Evolutionary conservation across 495 filamentous ascomycete genomes (phyloP).

Genomic region (Chaetomium cochliodes): DNA sequence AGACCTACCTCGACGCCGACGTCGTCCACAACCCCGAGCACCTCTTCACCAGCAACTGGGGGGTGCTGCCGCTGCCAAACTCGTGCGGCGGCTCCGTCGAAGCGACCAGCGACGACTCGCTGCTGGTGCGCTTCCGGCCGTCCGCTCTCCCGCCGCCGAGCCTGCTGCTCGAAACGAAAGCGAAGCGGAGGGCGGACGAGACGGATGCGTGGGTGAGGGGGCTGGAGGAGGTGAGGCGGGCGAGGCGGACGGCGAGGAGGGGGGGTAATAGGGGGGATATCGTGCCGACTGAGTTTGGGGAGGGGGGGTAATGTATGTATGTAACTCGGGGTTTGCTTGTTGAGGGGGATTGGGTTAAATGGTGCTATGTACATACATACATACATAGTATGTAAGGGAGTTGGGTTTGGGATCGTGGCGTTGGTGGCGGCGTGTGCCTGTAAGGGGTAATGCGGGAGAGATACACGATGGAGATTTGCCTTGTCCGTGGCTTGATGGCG

Average conservation of each 20-base stretch:
- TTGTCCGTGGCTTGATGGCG: neutral
- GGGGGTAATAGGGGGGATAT: neutral
- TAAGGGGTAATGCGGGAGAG: too few species aligned
- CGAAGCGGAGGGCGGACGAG: constrained; percentile 1
- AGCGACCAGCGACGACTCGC: neutral
- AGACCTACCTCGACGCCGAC: constrained; percentile 3
- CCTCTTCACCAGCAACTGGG: neutral
- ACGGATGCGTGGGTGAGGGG: neutral
- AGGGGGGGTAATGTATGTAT: neutral
- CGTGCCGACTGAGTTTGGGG: neutral
- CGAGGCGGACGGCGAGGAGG: neutral
- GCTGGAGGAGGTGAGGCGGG: neutral
- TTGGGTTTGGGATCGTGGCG: neutral
- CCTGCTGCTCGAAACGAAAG: neutral
- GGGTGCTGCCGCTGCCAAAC: neutral
- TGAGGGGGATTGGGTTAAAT: too few species aligned
- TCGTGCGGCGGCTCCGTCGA: neutral
- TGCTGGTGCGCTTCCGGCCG: neutral
- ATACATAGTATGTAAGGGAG: too few species aligned
- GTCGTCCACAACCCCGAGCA: neutral
- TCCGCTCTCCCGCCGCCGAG: neutral
- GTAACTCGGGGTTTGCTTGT: too few species aligned
- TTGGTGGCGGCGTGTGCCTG: neutral
- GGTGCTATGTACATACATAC: too few species aligned
- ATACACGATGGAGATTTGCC: neutral